phyloP scores from a whole-genome alignment of 768 basidiomycete species.

The Pleurotus cornucopiae region DNA sequence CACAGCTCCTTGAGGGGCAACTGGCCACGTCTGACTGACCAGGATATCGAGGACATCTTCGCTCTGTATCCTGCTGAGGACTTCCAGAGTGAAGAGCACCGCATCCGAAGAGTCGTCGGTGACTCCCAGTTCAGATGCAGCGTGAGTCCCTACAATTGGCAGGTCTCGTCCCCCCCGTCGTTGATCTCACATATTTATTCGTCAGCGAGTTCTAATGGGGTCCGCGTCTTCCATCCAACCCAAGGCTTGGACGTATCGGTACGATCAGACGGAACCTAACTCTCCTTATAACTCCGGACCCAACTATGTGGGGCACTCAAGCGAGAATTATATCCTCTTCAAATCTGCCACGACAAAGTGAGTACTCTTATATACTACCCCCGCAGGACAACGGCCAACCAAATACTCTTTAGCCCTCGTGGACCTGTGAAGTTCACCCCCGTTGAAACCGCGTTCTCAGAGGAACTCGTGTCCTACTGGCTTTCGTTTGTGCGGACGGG shows the following conservation, averaged over 20 bases:
- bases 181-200: background rate
- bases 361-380: background rate
- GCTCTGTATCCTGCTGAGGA: slow-evolving; percentile 37
- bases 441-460: slow-evolving; percentile 44
- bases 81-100: slow-evolving; percentile 38
- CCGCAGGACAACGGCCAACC: background rate
- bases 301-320: slow-evolving; percentile 40
- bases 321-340: slow-evolving; percentile 52
- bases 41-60: slow-evolving; percentile 32
- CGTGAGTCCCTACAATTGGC: slow-evolving; percentile 29
- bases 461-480: slow-evolving; percentile 63
- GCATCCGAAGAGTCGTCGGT: slow-evolving; percentile 41
- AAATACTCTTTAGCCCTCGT: slow-evolving; percentile 31
- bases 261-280: slow-evolving; percentile 53
- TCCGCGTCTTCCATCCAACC: slow-evolving; percentile 29
- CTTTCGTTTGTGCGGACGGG: slow-evolving; percentile 57
- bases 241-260: slow-evolving; percentile 51
- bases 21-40: slow-evolving; percentile 42
- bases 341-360: too few species aligned
- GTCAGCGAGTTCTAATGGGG: slow-evolving; percentile 42
- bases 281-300: slow-evolving; percentile 14
- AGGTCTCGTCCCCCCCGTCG: background rate
- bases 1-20: slow-evolving; percentile 29
- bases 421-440: slow-evolving; percentile 46
- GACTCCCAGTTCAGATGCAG: slow-evolving; percentile 48